Evolutionary conservation across 306 rosid species (phyloP), one percentile per base, ranked within the genome.

Genomic region (Malus sylvestris): DNA sequence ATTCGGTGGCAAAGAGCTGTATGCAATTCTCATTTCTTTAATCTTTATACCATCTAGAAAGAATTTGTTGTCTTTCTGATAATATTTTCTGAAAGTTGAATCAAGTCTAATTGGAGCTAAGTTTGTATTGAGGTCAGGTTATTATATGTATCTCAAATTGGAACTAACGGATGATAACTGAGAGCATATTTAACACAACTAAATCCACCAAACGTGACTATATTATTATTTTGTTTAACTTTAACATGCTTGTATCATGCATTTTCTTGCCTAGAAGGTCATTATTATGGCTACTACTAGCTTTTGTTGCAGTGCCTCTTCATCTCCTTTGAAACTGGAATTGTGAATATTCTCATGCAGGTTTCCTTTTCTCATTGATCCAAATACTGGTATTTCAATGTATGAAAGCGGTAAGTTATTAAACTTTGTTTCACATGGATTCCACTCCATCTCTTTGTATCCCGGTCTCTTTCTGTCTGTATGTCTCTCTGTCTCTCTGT

Each of bases 321-420:
- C 25, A 71, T 63, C 35, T 70, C 74, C 49, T 46, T 52, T 74
- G 46, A 40, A 57, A 70, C 68, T 68, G 70, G 14, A n/a, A n/a
- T 70, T 46, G 18, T 51, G 33, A 68, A 69, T 46, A 80, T 70
- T 80, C 40, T 30, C 61, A 73, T 91, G 84, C 88, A 93, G 98
- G 89, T 91, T 93, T 87, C 98, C 98, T 72, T 93, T 88, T 83
- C 92, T 93, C 76, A 62, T 91, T 53, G 98, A 93, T 84, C 88
- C 82, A 82, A 87, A 78, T 68, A 86, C 74, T 40, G 89, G 89
- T 42, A 76, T 82, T 86, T 83, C 96, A 57, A 81, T 91, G 84
- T 90, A 93, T 73, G 97, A 93, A 88, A 93, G 98, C 55, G 90
- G 98, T 93, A 82, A 83, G 97, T 79, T 64, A 67, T 67, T 65